Percentiles rank a stretch among this genome's conserved stretches.
Conservation (phyloP, 441 rosid species). For the Euphorbia corollata region DNA sequence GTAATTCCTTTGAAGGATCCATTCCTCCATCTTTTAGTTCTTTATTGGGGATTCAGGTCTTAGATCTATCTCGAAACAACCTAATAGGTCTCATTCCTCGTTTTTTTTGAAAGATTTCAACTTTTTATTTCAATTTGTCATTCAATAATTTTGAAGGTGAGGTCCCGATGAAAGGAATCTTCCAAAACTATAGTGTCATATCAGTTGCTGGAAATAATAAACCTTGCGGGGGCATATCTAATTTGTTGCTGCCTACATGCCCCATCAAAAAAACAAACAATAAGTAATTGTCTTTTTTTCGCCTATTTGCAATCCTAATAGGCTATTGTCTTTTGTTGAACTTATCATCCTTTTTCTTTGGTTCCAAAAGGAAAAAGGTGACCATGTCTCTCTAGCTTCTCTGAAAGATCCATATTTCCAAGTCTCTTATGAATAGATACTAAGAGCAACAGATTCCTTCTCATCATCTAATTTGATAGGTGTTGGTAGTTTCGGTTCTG, state of each 20-base stretch:
- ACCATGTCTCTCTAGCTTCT: background rate
- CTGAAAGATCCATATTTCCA: constrained; percentile 1
- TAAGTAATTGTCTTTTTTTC: background rate
- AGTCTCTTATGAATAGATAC: constrained; percentile 5
- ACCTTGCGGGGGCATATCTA: background rate
- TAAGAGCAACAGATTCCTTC: constrained; percentile 4
- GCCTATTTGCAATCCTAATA: background rate
- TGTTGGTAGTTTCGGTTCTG: constrained; percentile 9
- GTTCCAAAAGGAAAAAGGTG: background rate
- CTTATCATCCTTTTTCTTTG: background rate
- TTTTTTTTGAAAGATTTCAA: background rate
- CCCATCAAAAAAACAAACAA: no score
- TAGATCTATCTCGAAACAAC: background rate
- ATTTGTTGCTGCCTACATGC: background rate
- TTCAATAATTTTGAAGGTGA: background rate
- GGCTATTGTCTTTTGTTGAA: background rate
- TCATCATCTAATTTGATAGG: constrained; percentile 10
- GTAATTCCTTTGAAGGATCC: background rate
- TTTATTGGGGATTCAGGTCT: background rate
- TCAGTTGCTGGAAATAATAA: background rate
- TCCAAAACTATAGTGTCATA: background rate
- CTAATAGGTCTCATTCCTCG: background rate
- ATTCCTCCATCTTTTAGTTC: background rate
- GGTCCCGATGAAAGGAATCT: background rate
- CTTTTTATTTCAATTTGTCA: background rate